phyloP scores from a whole-genome alignment of 2,329 filamentous ascomycete genomes.

The Colletotrichum australisinense region DNA sequence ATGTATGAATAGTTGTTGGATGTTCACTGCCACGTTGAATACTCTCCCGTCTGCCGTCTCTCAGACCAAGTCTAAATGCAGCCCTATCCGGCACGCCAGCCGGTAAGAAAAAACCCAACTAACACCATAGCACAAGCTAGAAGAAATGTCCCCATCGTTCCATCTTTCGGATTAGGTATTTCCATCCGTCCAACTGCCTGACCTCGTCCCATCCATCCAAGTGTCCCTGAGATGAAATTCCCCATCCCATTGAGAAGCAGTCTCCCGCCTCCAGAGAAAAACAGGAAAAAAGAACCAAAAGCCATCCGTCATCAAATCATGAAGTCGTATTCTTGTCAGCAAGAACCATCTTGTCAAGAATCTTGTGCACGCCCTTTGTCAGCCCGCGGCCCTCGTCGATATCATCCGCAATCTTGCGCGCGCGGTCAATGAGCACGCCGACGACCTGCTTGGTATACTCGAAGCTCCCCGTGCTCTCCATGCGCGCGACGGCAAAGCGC shows the following conservation, averaged over 20 bases:
- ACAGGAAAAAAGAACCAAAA: background rate
- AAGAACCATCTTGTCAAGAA: slow-evolving; percentile 74
- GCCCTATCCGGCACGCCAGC: background rate
- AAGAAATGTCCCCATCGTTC: background rate
- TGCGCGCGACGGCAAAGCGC: slow-evolving; percentile 88
- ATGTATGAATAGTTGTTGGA: background rate
- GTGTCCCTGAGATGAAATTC: background rate
- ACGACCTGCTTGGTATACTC: slow-evolving; percentile 82
- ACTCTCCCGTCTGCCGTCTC: background rate
- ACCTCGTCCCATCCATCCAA: background rate
- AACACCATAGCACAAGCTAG: background rate
- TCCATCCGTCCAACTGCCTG: background rate
- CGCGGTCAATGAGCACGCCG: slow-evolving; percentile 71
- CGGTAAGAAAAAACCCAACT: background rate
- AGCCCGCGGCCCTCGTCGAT: slow-evolving; percentile 71
- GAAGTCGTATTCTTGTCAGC: background rate
- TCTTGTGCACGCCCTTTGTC: slow-evolving; percentile 69
- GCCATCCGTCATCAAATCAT: background rate
- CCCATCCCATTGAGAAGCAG: background rate
- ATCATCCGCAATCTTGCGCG: slow-evolving; percentile 70
- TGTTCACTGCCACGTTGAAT: background rate
- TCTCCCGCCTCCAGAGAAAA: background rate
- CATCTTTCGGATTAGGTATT: background rate
- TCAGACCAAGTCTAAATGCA: background rate
- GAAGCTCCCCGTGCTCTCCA: slow-evolving; percentile 92